A percentile compares a stretch with the other conserved stretches of the same genome.
These are phyloP conservation scores for Prunus dulcis DNA, from an alignment of 306 rosid genomes.

Conservation along the genomic window DNA sequence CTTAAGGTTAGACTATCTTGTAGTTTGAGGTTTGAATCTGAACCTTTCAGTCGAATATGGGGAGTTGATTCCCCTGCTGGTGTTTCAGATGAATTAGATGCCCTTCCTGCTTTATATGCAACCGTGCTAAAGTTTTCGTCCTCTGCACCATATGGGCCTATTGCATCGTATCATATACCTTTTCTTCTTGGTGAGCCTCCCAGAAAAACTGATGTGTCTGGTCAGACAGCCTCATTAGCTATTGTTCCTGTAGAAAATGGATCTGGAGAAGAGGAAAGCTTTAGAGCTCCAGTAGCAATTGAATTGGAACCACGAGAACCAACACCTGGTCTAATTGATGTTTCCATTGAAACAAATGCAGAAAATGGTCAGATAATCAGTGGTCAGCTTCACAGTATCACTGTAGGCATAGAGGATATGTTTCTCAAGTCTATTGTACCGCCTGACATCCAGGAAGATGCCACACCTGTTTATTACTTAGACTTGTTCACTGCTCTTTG, in stretches of 20 bases:
- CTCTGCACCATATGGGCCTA: conserved; percentile 80
- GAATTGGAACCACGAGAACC: conserved; percentile 97
- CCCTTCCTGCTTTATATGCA: conserved; percentile 89
- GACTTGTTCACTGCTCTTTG: conserved; percentile 79
- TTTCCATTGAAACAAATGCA: conserved; percentile 75
- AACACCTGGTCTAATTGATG: conserved; percentile 80
- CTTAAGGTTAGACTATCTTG: conserved; percentile 69
- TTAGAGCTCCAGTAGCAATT: conserved; percentile 52
- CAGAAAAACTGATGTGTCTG: conserved; percentile 31
- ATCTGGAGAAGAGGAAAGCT: conserved; percentile 49
- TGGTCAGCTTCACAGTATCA: conserved; percentile 79
- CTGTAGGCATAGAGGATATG: conserved; percentile 92
- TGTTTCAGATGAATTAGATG: conserved; percentile 45
- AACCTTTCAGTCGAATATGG: conserved; percentile 53
- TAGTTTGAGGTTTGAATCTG: conserved; percentile 72
- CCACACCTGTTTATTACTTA: conserved; percentile 51
- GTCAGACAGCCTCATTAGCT: conserved; percentile 52
- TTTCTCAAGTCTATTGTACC: conserved; percentile 81
- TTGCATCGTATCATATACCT: conserved; percentile 73
- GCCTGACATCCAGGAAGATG: conserved; percentile 43
- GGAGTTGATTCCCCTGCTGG: conserved; percentile 43
- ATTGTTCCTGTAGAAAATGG: conserved; percentile 64
- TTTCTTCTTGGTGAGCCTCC: conserved; percentile 88
- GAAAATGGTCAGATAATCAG: conserved; percentile 76
- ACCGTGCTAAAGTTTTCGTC: conserved; percentile 78